Evolutionary conservation across 2,329 filamentous ascomycete genomes (phyloP).

Genomic region (Didymella segeticola): DNA sequence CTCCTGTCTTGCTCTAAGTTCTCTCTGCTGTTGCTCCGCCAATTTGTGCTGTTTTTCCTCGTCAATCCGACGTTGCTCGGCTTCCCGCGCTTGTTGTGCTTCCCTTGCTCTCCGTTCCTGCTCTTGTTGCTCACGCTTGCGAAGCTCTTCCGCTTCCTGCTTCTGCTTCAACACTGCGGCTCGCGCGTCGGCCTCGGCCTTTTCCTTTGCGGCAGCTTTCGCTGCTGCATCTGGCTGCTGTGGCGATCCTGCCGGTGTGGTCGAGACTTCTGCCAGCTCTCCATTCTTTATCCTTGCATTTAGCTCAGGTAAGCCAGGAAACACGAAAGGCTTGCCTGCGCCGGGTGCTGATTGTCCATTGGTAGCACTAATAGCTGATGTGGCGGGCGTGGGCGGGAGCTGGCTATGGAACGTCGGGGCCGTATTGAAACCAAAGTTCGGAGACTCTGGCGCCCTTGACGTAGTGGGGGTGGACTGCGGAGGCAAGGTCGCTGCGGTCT

Average conservation of each 20-base stretch:
- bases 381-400: not conserved
- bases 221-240: slow-evolving; percentile 13
- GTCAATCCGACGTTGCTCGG: slow-evolving; percentile 25
- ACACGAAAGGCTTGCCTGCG: slow-evolving; percentile 8
- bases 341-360: not conserved
- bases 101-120: slow-evolving; percentile 13
- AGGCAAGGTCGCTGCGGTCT: not conserved
- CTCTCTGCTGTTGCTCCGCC: slow-evolving; percentile 22
- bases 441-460: slow-evolving; percentile 9
- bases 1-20: slow-evolving; percentile 26
- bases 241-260: slow-evolving; percentile 21
- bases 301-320: slow-evolving; percentile 14
- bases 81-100: slow-evolving; percentile 25
- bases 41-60: slow-evolving; percentile 23
- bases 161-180: slow-evolving; percentile 21
- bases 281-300: slow-evolving; percentile 1
- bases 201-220: slow-evolving; percentile 25
- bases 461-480: slow-evolving; percentile 7
- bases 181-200: slow-evolving; percentile 20
- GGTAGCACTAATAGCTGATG: not conserved
- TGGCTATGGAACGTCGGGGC: not conserved
- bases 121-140: slow-evolving; percentile 13
- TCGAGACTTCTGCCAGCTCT: not conserved
- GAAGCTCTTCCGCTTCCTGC: slow-evolving; percentile 17
- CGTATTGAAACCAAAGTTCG: slow-evolving; percentile 1